These are phyloP conservation scores for Paramecium caudatum DNA, from an alignment of 73 alveolate genomes.

Conservation along the genomic window DNA sequence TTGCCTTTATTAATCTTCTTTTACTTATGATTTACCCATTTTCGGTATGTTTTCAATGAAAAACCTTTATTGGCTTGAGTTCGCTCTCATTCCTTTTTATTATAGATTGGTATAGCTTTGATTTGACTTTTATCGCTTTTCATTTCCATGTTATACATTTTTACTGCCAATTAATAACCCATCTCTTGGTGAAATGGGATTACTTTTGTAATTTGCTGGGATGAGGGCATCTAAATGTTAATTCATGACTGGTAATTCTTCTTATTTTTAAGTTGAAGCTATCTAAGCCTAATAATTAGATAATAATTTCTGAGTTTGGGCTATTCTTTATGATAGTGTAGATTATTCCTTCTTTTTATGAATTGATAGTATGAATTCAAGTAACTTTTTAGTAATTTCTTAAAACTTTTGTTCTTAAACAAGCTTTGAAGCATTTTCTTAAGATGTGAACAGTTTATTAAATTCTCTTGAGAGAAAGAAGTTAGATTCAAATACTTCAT, in stretches of 20 bases:
- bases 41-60: not conserved
- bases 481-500: not conserved
- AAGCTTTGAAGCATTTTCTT: not conserved
- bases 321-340: not conserved
- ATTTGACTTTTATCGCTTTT: not conserved
- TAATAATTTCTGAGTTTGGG: not conserved
- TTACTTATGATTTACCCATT: not conserved
- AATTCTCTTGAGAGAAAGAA: conserved; percentile 38
- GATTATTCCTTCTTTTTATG: not conserved
- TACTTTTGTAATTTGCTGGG: not conserved
- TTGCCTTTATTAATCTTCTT: not conserved
- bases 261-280: not conserved
- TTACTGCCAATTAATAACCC: not conserved
- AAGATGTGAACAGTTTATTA: not conserved
- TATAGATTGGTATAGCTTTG: not conserved
- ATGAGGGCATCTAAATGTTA: not conserved
- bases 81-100: not conserved
- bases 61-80: not conserved
- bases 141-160: not conserved
- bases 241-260: not conserved
- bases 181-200: not conserved
- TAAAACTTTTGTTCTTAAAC: not conserved
- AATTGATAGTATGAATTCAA: not conserved
- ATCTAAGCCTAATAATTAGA: not conserved
- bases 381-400: not conserved